These are phyloP conservation scores for Zygoascus ofunaensis DNA, from an alignment of 805 yeast genomes.

Conservation along the genomic window DNA sequence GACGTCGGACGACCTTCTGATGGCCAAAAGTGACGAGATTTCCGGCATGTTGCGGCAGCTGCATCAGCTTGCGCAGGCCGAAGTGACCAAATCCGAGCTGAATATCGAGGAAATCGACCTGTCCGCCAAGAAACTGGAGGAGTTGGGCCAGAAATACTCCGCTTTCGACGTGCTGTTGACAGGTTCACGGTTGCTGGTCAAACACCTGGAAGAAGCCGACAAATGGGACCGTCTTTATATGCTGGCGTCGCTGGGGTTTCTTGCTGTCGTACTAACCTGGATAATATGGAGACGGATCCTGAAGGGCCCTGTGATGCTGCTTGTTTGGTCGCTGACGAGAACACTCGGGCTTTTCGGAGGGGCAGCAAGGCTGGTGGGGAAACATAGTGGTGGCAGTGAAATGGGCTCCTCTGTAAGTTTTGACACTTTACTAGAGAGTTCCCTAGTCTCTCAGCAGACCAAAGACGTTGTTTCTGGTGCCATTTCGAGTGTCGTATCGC, in stretches of 20 bases:
- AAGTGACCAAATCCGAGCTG: conserved; percentile 29
- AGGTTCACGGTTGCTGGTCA: conserved; percentile 29
- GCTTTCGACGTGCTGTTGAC: conserved; percentile 30
- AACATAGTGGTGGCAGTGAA: neutral
- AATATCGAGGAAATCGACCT: conserved; percentile 33
- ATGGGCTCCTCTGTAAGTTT: too few species aligned
- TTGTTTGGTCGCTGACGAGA: conserved; percentile 24
- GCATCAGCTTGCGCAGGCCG: conserved; percentile 30
- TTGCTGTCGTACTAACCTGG: conserved; percentile 29
- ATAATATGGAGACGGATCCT: conserved; percentile 32
- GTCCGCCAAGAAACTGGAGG: conserved; percentile 26
- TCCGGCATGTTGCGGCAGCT: conserved; percentile 18
- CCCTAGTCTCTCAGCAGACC: too few species aligned
- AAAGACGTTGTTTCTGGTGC: too few species aligned
- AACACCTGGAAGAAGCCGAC: conserved; percentile 33
- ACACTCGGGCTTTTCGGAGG: conserved; percentile 12
- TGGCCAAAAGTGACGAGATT: conserved; percentile 20
- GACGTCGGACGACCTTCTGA: conserved; percentile 17
- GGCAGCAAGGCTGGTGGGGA: neutral
- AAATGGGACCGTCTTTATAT: conserved; percentile 30
- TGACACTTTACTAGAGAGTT: too few species aligned
- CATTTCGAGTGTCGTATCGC: too few species aligned
- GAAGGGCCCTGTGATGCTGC: conserved; percentile 27
- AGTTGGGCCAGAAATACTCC: conserved; percentile 28
- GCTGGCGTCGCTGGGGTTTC: conserved; percentile 30